Base-by-base conservation (phyloP, 78 protist species). In the Dictyostelium brefeldianum region DNA sequence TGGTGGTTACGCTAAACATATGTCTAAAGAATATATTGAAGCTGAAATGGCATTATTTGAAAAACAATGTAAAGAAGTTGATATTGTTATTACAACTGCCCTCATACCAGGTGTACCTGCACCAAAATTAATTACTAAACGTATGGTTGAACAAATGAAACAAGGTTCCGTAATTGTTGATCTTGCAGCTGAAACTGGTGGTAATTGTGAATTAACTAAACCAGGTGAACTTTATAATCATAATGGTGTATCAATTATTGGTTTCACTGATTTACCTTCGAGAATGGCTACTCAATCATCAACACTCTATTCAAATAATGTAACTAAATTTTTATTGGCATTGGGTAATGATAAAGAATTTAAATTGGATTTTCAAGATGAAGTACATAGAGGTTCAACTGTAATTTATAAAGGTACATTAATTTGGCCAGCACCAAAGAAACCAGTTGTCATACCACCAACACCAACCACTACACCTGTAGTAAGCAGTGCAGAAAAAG, bases 1-100 rank as follows among this genome's bases (percentile, higher is more conserved):
- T 9, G 96, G 96, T 43, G 98, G 99, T 4, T 99, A 99, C 78
- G 99, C 99, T 29, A 99, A 98, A 96, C 92, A 75, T 36, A 98
- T 98, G 99, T 62, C 96, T 10, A 56, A 95, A 46, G 99, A 95
- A 57, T 99, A 96, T 83, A 71, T 97, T 85, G 97, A 94, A 2
- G 99, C 99, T 27, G 99, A 98, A 81, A 74, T 87, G 95, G 95
- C 64, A 51, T 78, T 99, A 64, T 98, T 99, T 43, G 48, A 36
- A 18, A 54, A 91, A 79, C 99, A 97, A 84, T 85, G 96, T 46
- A 84, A 92, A 54, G 98, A 97, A 36, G 98, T 98, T 15, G 99
- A 99, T 79, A 97, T 99, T 73, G 96, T 99, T 69, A 98, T 99
- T 95, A 99, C 99, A 18, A 99, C 99, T 1, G 99, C 99, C 9